Base-by-base conservation (phyloP, 768 basidiomycete genomes). In the Rhodosporidiobolus sp. region DNA sequence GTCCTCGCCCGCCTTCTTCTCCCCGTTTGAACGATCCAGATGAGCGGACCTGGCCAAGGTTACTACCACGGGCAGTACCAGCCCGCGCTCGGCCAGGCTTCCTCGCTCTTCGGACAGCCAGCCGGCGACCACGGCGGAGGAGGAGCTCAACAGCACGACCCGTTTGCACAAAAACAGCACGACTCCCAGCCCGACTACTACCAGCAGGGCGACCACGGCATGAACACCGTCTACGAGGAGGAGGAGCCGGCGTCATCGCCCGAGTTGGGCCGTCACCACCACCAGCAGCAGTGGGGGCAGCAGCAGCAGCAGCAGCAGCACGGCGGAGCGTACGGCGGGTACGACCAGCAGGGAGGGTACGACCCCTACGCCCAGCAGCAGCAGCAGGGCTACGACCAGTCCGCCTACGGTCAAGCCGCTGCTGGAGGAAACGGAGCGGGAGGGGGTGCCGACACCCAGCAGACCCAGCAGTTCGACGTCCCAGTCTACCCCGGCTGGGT, bases 401-500 rank as follows among this genome's bases (percentile, higher is more conserved):
- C 28, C 35, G 35, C 22, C 17, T 32, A 53, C 49, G 26, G 20
- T 24, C 48, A 35, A 43, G 28, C 52, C 56, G 16, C 26, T 30
- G 26, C 34, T 32, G 26, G 28, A 14, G 22, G 20, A 43, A 48
- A 1, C 46, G n/a, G 38, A 45, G 14, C 28, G 17, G 50, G 20
- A 22, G 52, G 63, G 65, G 43, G 8, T 14, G 38, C 38, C 38
- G 38, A 7, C 8, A 43, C 38, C 38, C 38, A 7, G 38, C 38
- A 7, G 38, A n/a, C 38, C 14, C 35, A 63, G 14, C 60, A 63
- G 34, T 65, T 54, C 48, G 74, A 75, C 26, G 50, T 60, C 4
- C 74, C 70, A 8, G 58, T 63, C 67, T 75, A 75, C 52, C 74
- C 74, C 5, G 74, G 74, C 49, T 75, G 61, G 67, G 30, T 72